These are phyloP conservation scores for Ganoderma leucocontextum DNA, from an alignment of 1,284 basidiomycete genomes.

Conservation along the genomic window DNA sequence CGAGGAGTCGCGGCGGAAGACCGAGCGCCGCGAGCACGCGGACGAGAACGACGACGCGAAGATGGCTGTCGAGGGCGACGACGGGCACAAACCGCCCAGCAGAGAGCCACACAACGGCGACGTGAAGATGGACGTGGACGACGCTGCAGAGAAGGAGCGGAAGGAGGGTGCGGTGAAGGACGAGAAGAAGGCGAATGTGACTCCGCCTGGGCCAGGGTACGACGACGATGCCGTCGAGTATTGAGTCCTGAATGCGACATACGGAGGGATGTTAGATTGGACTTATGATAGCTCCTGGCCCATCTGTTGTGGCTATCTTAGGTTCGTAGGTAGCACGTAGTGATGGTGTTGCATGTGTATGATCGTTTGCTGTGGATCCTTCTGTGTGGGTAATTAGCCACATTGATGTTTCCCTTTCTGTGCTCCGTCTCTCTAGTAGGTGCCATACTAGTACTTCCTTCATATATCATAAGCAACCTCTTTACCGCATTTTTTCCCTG, in stretches of 20 bases:
- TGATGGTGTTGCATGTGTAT: not conserved
- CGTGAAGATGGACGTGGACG: slow-evolving; percentile 36
- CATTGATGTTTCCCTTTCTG: not conserved
- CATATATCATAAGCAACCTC: not conserved
- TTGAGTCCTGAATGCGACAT: slow-evolving; percentile 36
- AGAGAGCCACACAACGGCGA: slow-evolving; percentile 30
- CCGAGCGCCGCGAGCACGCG: slow-evolving; percentile 40
- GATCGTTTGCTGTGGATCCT: not conserved
- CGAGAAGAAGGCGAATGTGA: slow-evolving; percentile 45
- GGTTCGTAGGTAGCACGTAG: not conserved
- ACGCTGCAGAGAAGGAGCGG: slow-evolving; percentile 29
- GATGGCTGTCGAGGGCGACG: slow-evolving; percentile 33
- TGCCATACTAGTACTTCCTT: not conserved
- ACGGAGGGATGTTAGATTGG: not conserved
- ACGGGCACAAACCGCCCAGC: slow-evolving; percentile 35
- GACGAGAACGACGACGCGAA: slow-evolving; percentile 27
- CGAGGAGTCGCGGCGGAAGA: slow-evolving; percentile 56
- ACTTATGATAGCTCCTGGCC: not conserved
- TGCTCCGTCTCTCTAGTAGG: not conserved
- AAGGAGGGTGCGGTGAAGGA: slow-evolving; percentile 21
- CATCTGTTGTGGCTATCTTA: not conserved
- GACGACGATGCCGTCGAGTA: slow-evolving; percentile 72
- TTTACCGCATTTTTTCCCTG: not conserved
- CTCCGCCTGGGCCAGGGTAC: slow-evolving; percentile 52
- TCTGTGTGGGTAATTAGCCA: not conserved